Percentiles rank a stretch among this genome's conserved stretches.
These are phyloP conservation scores for Cercospora sp. DNA, from an alignment of 2,329 filamentous ascomycete species.

Conservation along the genomic window DNA sequence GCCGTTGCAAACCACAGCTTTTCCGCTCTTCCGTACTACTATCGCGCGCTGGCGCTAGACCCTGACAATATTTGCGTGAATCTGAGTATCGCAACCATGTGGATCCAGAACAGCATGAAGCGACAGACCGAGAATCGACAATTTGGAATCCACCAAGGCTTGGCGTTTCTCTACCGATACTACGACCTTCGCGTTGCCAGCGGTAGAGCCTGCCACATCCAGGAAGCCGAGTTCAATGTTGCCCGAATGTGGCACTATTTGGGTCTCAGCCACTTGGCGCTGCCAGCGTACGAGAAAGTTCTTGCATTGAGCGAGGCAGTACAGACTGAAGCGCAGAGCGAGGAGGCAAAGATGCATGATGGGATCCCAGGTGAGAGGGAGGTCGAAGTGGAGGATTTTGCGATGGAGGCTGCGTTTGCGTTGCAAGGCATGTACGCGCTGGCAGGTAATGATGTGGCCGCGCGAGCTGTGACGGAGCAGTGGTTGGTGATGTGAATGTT, in stretches of 20 bases:
- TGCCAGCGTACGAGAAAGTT: conserved; percentile 67
- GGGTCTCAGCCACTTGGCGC: conserved; percentile 70
- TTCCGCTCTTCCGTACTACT: conserved; percentile 84
- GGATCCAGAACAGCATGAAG: conserved; percentile 86
- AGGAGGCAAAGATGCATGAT: conserved; percentile 37
- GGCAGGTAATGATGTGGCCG: conserved; percentile 62
- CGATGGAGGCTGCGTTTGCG: conserved; percentile 71
- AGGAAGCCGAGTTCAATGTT: conserved; percentile 82
- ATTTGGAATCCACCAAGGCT: conserved; percentile 79
- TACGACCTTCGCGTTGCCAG: conserved; percentile 57
- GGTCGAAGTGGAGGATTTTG: conserved; percentile 57
- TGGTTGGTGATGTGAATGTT: conserved; percentile 49
- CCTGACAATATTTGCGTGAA: conserved; percentile 76
- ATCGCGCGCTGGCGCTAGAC: conserved; percentile 65
- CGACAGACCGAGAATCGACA: conserved; percentile 87
- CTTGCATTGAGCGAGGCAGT: conserved; percentile 53
- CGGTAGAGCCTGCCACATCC: conserved; percentile 51
- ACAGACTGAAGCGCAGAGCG: conserved; percentile 36
- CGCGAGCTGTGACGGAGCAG: conserved; percentile 60
- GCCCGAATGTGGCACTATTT: conserved; percentile 74
- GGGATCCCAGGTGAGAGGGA: conserved; percentile 35
- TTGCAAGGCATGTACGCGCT: conserved; percentile 67
- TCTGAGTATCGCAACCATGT: conserved; percentile 77
- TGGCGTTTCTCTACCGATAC: conserved; percentile 77
- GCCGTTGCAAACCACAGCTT: conserved; percentile 81